phyloP scores from a whole-genome alignment of 139 green algal species.

The Haematococcus lacustris region DNA sequence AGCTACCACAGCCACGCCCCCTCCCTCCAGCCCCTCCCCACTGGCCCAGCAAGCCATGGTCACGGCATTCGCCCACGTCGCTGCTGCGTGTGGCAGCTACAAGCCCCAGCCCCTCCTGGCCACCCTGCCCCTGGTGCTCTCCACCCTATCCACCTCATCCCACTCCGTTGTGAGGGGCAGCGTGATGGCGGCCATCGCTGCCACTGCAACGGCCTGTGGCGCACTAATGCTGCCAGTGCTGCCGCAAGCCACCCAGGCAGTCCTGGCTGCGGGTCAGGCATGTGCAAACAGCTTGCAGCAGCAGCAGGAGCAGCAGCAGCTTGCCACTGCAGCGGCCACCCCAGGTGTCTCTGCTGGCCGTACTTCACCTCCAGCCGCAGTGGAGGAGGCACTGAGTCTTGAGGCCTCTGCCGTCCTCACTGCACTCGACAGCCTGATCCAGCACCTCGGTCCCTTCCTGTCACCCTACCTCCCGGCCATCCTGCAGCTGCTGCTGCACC shows the following conservation, averaged over 20 bases:
- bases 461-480: slow-evolving; percentile 53
- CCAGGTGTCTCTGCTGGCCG: too few relatives aligned
- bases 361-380: not conserved
- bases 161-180: slow-evolving; percentile 39
- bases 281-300: too few relatives aligned
- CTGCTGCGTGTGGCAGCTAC: not conserved
- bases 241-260: slow-evolving; percentile 26
- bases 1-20: not conserved
- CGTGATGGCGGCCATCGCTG: slow-evolving; percentile 32
- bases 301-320: too few relatives aligned
- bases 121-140: slow-evolving; percentile 43
- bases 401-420: slow-evolving; percentile 52
- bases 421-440: slow-evolving; percentile 52
- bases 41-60: slow-evolving; percentile 4
- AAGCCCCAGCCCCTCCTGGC: slow-evolving; percentile 13
- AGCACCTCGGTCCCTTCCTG: slow-evolving; percentile 56
- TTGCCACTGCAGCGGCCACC: too few relatives aligned
- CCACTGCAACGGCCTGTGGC: slow-evolving; percentile 37
- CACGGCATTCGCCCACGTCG: not conserved
- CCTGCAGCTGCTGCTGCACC: slow-evolving; percentile 54
- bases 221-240: slow-evolving; percentile 48
- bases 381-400: slow-evolving; percentile 11
- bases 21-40: not conserved
- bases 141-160: slow-evolving; percentile 5
- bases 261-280: slow-evolving; percentile 11